Conservation (phyloP, 371 early-diverging fungal genomes). For the Mucor velutinosus region DNA sequence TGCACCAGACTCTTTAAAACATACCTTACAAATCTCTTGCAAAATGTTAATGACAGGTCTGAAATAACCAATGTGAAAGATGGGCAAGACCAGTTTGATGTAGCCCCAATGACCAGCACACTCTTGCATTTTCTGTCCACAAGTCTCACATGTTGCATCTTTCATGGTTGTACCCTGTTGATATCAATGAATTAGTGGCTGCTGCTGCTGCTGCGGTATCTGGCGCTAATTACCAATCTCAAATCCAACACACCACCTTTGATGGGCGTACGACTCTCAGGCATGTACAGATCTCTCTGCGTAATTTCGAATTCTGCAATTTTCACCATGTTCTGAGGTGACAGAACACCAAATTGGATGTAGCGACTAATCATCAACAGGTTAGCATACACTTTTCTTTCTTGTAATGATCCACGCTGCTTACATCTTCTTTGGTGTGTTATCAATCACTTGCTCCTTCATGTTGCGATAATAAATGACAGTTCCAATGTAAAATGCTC, state of each 20-base stretch:
- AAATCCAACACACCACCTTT: conserved; percentile 90
- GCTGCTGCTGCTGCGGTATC: neutral
- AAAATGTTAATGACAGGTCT: conserved; percentile 87
- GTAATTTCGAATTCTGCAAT: conserved; percentile 89
- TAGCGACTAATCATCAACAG: conserved; percentile 59
- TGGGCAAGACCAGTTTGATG: conserved; percentile 92
- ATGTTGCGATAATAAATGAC: conserved; percentile 34
- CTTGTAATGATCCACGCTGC: neutral
- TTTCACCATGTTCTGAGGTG: conserved; percentile 81
- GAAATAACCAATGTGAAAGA: conserved; percentile 99
- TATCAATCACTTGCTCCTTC: conserved; percentile 81
- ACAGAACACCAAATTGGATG: conserved; percentile 90
- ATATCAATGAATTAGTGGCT: neutral
- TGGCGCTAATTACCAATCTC: conserved; percentile 63
- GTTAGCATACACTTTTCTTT: neutral
- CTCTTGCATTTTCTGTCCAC: conserved; percentile 85
- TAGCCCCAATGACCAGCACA: conserved; percentile 99
- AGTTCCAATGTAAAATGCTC: neutral
- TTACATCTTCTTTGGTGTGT: conserved; percentile 83
- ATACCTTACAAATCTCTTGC: conserved; percentile 97
- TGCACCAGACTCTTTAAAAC: neutral
- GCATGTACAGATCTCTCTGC: conserved; percentile 90
- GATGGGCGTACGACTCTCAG: conserved; percentile 78
- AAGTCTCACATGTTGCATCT: conserved; percentile 87
- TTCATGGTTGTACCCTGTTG: conserved; percentile 90